Conservation (phyloP, 1,139 yeast genomes). For the Chernovozyma sophiae-reginae region DNA sequence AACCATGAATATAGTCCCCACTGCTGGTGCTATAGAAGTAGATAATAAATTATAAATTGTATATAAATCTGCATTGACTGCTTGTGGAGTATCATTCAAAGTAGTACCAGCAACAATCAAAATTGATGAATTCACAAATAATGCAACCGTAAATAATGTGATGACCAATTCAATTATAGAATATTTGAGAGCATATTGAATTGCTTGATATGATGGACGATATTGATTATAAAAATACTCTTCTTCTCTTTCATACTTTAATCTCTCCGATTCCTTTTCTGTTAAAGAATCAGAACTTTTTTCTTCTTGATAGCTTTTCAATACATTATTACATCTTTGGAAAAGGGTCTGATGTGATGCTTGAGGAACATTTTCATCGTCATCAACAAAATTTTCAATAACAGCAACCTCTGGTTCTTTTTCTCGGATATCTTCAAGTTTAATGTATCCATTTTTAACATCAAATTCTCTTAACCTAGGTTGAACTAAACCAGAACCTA, state of each 20-base stretch:
- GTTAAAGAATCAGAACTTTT: conserved; percentile 7
- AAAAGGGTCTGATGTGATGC: conserved; percentile 8
- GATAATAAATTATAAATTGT: conserved; percentile 61
- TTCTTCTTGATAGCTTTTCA: conserved; percentile 8
- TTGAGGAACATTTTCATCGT: conserved; percentile 9
- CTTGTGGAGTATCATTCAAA: conserved; percentile 59
- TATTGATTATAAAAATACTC: conserved; percentile 40
- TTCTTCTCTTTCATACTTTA: conserved; percentile 24
- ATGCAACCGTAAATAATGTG: conserved; percentile 69
- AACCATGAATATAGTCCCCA: conserved; percentile 73
- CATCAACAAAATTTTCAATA: conserved; percentile 5
- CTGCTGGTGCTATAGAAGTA: conserved; percentile 58
- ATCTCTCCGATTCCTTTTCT: conserved; percentile 9
- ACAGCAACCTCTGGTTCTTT: conserved; percentile 6
- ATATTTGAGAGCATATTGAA: conserved; percentile 60
- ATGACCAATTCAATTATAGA: conserved; percentile 61
- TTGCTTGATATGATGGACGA: conserved; percentile 62
- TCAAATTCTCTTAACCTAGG: conserved; percentile 67
- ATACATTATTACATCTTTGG: conserved; percentile 8
- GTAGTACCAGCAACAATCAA: conserved; percentile 74
- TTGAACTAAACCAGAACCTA: conserved; percentile 74
- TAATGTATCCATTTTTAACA: conserved; percentile 38
- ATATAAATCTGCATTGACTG: conserved; percentile 69
- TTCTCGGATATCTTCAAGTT: conserved; percentile 12
- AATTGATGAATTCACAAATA: conserved; percentile 77